Conservation (phyloP, 192 early-diverging fungal species). For the Phycomyces blakesleeanus region DNA sequence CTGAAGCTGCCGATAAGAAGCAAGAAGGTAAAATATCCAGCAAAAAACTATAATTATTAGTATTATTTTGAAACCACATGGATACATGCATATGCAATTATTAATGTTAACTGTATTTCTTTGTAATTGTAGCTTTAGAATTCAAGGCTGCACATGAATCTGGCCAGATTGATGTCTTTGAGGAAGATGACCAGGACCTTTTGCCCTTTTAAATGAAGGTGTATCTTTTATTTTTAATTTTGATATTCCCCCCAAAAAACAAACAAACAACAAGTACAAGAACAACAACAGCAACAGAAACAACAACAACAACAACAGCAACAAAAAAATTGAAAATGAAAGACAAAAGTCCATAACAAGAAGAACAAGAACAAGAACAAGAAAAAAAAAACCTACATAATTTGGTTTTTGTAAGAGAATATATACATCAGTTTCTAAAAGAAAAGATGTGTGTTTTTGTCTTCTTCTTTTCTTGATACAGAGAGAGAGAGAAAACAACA, state of each 20-base stretch:
- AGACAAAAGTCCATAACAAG: no score
- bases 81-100: not conserved
- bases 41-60: no score
- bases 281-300: no score
- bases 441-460: no score
- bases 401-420: not conserved
- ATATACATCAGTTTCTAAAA: not conserved
- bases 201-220: constrained; percentile 17
- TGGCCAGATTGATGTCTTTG: constrained; percentile 32
- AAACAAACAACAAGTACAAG: no score
- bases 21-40: constrained; percentile 16
- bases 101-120: not conserved
- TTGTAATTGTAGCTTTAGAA: constrained; percentile 1
- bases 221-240: not conserved
- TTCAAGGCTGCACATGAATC: constrained; percentile 31
- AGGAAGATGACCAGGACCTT: constrained; percentile 33
- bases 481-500: no score
- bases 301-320: no score
- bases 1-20: constrained; percentile 8
- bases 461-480: no score
- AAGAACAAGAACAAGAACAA: no score
- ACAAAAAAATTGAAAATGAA: no score
- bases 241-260: no score
- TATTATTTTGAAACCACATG: no score
- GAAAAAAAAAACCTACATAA: not conserved